Evolutionary conservation across 73 alveolate species (phyloP).

Genomic region (Paramecium octaurelia): DNA sequence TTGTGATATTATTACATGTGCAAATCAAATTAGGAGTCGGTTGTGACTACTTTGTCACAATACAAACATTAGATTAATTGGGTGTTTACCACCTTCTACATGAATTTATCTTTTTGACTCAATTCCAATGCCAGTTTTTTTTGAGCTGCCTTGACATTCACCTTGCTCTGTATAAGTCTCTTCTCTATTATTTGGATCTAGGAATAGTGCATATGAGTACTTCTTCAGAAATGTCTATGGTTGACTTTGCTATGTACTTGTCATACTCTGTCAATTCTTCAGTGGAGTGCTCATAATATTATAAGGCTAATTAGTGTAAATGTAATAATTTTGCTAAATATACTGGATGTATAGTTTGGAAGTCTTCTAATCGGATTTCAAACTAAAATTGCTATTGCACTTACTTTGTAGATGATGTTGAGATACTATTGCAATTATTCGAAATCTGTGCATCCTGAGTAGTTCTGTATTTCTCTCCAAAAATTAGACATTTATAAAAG

Average conservation of each 20-base stretch:
- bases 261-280: neutral
- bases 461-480: slow-evolving; percentile 2
- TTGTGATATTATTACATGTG: neutral
- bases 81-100: neutral
- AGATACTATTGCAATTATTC: neutral
- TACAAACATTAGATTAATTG: neutral
- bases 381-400: neutral
- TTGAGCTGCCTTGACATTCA: neutral
- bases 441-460: neutral
- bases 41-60: neutral
- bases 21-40: neutral
- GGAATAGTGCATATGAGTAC: neutral
- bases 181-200: neutral
- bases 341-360: neutral
- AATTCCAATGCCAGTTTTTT: neutral
- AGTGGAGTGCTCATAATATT: neutral
- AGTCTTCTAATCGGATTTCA: neutral
- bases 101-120: neutral
- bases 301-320: neutral
- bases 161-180: neutral
- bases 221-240: neutral
- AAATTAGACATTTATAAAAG: neutral
- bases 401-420: neutral
- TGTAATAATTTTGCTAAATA: neutral
- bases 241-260: neutral